phyloP scores from a whole-genome alignment of 106 monocot genomes.

The Acorus gramineus region DNA sequence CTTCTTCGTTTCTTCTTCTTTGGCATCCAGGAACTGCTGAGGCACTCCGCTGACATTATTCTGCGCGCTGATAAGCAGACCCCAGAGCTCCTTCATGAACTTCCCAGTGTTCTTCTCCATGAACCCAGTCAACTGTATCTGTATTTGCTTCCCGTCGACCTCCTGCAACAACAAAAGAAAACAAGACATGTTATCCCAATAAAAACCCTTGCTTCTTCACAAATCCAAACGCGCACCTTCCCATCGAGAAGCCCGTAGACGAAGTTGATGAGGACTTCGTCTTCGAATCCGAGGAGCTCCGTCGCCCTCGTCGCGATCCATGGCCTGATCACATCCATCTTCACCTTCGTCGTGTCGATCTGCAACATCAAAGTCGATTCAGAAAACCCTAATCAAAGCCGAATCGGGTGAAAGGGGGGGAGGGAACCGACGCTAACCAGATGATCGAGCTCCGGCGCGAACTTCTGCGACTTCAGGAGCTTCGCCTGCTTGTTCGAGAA shows the following conservation, averaged over 20 bases:
- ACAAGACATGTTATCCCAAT: not conserved
- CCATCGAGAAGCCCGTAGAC: slow-evolving; percentile 78
- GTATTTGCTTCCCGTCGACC: slow-evolving; percentile 86
- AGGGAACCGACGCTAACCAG: slow-evolving; percentile 40
- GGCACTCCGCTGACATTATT: slow-evolving; percentile 90
- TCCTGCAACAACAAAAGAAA: slow-evolving; percentile 17
- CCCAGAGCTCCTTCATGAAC: slow-evolving; percentile 98
- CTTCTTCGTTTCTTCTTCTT: slow-evolving; percentile 69
- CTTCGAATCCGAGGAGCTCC: slow-evolving; percentile 90
- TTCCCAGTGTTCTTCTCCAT: slow-evolving; percentile 95
- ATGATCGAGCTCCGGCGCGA: slow-evolving; percentile 82
- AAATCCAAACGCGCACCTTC: slow-evolving; percentile 27
- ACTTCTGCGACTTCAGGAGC: slow-evolving; percentile 92
- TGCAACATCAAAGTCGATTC: slow-evolving; percentile 1
- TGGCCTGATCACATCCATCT: slow-evolving; percentile 90
- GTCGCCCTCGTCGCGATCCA: slow-evolving; percentile 93
- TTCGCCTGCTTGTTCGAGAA: slow-evolving; percentile 99
- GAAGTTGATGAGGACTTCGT: slow-evolving; percentile 97
- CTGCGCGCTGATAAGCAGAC: slow-evolving; percentile 77
- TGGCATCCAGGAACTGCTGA: slow-evolving; percentile 93
- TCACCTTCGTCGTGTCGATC: slow-evolving; percentile 90
- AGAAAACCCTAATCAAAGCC: not conserved
- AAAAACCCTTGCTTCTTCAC: not conserved
- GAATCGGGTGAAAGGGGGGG: not conserved
- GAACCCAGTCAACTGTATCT: slow-evolving; percentile 91